A percentile compares a stretch with the other conserved stretches of the same genome.
These are phyloP conservation scores for Sporothrix luriei DNA, from an alignment of 2,329 filamentous ascomycete species.

Conservation along the genomic window DNA sequence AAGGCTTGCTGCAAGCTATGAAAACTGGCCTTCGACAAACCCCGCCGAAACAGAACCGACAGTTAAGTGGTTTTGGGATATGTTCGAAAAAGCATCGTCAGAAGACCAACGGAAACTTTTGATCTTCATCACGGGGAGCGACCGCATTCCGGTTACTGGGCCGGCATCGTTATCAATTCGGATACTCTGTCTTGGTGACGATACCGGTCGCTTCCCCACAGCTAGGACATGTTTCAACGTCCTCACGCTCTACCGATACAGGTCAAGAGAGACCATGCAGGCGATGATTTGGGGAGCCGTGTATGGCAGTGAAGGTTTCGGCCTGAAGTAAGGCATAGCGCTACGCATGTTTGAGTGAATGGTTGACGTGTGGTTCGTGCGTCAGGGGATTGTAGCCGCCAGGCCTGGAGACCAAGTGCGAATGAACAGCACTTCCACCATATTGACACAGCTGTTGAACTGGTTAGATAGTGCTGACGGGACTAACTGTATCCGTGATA, in stretches of 20 bases:
- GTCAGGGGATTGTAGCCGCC: not conserved
- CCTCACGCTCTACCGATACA: slow-evolving; percentile 74
- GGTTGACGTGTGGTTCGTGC: not conserved
- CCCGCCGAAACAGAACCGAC: slow-evolving; percentile 65
- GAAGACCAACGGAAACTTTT: slow-evolving; percentile 75
- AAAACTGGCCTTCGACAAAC: slow-evolving; percentile 69
- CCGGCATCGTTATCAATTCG: slow-evolving; percentile 77
- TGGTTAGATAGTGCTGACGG: not conserved
- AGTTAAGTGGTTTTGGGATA: slow-evolving; percentile 85
- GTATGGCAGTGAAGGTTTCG: slow-evolving; percentile 89
- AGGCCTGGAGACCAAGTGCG: not conserved
- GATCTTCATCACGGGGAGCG: slow-evolving; percentile 86
- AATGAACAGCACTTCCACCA: not conserved
- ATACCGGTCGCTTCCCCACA: slow-evolving; percentile 74
- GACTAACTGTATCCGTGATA: too few species aligned
- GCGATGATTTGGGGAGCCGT: slow-evolving; percentile 80
- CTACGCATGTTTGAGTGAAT: not conserved
- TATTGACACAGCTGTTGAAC: not conserved
- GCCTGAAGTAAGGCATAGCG: slow-evolving; percentile 64
- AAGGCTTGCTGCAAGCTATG: slow-evolving; percentile 75
- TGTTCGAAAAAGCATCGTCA: slow-evolving; percentile 67
- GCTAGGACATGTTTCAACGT: slow-evolving; percentile 92
- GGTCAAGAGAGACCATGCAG: slow-evolving; percentile 66
- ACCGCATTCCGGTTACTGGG: slow-evolving; percentile 86
- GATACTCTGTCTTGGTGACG: slow-evolving; percentile 73